Evolutionary conservation across 1,284 basidiomycete genomes (phyloP).

Genomic region (Dichomitus squalens): DNA sequence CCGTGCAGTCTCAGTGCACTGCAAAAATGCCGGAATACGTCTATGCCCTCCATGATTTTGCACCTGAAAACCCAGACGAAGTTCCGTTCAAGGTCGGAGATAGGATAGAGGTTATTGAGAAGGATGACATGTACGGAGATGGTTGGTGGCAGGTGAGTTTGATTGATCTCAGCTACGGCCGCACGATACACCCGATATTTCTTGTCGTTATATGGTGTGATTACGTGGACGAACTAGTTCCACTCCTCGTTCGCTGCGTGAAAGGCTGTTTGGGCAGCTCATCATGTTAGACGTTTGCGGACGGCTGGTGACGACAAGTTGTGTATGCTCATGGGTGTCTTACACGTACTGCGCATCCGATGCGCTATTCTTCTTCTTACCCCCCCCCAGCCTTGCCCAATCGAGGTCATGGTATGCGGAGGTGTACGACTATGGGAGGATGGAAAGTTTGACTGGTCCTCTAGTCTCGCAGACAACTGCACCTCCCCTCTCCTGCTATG

Average conservation of each 20-base stretch:
- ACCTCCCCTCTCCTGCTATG: background rate
- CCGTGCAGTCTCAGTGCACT: background rate
- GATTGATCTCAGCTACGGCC: no score
- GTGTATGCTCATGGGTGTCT: no score
- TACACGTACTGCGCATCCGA: background rate
- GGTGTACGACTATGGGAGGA: background rate
- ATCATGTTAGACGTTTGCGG: no score
- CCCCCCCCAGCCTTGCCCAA: background rate
- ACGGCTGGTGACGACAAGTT: no score
- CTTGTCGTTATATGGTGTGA: no score
- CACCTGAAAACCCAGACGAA: constrained; percentile 94
- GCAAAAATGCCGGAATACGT: constrained; percentile 55
- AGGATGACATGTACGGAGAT: constrained; percentile 92
- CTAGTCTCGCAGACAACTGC: no score
- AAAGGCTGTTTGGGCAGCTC: no score
- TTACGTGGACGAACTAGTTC: no score
- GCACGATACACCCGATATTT: no score
- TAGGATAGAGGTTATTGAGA: constrained; percentile 87
- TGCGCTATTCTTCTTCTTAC: background rate
- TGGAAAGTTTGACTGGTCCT: no score
- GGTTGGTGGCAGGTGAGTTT: constrained; percentile 97
- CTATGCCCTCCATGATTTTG: constrained; percentile 85
- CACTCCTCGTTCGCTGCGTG: no score
- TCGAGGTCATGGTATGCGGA: background rate
- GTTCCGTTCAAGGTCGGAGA: constrained; percentile 87